phyloP scores from a whole-genome alignment of 2,329 filamentous ascomycete genomes.

The Ophiostoma tasmaniense region DNA sequence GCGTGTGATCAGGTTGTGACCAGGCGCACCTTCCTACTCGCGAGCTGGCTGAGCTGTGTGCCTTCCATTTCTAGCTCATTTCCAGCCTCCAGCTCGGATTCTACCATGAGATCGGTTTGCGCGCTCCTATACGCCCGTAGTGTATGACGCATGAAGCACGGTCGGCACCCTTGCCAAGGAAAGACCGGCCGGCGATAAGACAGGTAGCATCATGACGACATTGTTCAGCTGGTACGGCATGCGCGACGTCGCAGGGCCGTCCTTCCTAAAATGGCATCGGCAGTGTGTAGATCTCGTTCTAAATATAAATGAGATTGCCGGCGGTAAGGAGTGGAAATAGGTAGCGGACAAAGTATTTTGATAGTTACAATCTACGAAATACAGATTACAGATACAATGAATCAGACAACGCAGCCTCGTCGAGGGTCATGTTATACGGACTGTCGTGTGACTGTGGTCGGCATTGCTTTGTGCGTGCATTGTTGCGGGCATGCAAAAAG shows the following conservation, averaged over 20 bases:
- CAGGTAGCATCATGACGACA: slow-evolving; percentile 5
- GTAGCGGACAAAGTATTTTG: no score
- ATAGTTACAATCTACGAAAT: not conserved
- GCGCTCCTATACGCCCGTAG: not conserved
- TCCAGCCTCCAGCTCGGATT: not conserved
- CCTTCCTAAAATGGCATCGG: not conserved
- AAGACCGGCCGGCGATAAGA: slow-evolving; percentile 5
- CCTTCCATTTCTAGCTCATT: not conserved
- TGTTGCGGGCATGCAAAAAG: not conserved
- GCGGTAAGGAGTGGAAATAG: not conserved
- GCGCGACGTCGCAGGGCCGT: not conserved
- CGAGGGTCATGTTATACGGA: not conserved
- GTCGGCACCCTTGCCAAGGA: slow-evolving; percentile 5
- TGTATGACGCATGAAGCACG: slow-evolving; percentile 6
- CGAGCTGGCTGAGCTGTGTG: not conserved
- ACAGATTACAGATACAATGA: not conserved
- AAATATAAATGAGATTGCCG: not conserved
- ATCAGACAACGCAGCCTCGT: not conserved
- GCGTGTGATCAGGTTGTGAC: not conserved
- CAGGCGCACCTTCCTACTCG: not conserved
- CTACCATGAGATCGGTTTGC: not conserved
- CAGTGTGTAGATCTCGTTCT: not conserved
- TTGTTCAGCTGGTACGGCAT: slow-evolving; percentile 3
- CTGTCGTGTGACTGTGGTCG: not conserved
- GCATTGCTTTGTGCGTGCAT: not conserved